Evolutionary conservation across 2,329 filamentous ascomycete genomes (phyloP), one percentile per base, ranked within the genome.

Genomic region (Trichophyton mentagrophytes): DNA sequence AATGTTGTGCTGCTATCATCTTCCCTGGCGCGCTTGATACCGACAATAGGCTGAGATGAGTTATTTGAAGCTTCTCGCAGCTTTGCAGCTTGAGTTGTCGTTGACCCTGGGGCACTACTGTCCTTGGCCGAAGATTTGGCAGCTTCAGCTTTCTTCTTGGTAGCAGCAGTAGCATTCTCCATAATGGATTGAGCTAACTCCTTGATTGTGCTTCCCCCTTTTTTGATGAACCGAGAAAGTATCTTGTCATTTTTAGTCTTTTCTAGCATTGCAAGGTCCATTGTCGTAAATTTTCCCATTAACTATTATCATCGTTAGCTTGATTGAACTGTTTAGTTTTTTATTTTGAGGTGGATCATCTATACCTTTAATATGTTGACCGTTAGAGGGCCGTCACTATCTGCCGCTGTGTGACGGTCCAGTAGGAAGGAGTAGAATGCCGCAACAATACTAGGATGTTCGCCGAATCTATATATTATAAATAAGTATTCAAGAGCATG

Each of bases 241-340:
- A 84, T 74, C 67, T 84, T 85, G 60, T 77, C 76, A 33, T 85
- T 71, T 65, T 84, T 84, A 7, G 80, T 83, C 67, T 82, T 83
- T 65, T 83, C 79, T 25, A 85, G 73, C 57, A 80, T 76, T 57
- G 82, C 79, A 62, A 78, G 78, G 61, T 81, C 83, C 66, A 85
- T 74, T 5, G 81, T 84, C 13, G 77, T 77, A 64, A 82, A 84
- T 49, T 76, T 76, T 30, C 76, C 72, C 66, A 85, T 76, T 55
- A 84, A 71, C 76, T 83, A 63, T 58, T 58, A 4, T 11, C 25
- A 27, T 40, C 6, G 61, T 74, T 62, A 74, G 69, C 61, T 11
- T 38, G 33, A 40, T 42, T 22, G 9, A 20, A 20, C n/a, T 20
- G 20, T 17, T 42, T n/a, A 20, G 3, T 3, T 46, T 30, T 25